A percentile compares a stretch with the other conserved stretches of the same genome.
Conservation (phyloP, 371 early-diverging fungal species). For the Actinomortierella wolfii region DNA sequence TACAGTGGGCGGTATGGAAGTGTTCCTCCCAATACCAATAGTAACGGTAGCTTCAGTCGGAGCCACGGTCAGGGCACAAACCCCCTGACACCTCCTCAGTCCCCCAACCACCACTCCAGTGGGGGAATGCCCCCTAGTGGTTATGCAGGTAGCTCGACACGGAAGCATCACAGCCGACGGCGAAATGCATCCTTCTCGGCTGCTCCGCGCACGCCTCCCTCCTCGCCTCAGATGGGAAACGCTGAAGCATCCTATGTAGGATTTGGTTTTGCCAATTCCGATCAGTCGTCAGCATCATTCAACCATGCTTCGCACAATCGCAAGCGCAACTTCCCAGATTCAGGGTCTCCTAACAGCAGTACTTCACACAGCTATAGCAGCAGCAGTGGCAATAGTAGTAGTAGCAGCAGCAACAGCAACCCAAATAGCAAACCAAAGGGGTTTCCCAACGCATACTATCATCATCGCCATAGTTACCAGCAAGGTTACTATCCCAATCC, state of each 20-base stretch:
- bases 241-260: conserved; percentile 10
- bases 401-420: not conserved
- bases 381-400: conserved; percentile 9
- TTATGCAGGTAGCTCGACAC: too few species aligned
- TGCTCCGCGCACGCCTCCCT: conserved; percentile 38
- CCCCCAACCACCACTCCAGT: conserved; percentile 33
- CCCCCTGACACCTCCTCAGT: conserved; percentile 38
- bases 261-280: too few species aligned
- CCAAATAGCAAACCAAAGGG: conserved; percentile 10
- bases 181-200: conserved; percentile 33
- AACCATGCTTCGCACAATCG: conserved; percentile 9
- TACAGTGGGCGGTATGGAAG: too few species aligned
- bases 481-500: too few species aligned
- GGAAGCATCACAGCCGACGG: conserved; percentile 9
- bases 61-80: conserved; percentile 20
- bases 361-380: conserved; percentile 3
- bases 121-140: not conserved
- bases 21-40: not conserved
- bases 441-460: not conserved
- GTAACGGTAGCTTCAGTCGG: conserved; percentile 35
- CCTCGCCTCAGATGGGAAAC: conserved; percentile 26
- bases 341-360: conserved; percentile 3
- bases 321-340: conserved; percentile 13
- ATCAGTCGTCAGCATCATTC: conserved; percentile 4
- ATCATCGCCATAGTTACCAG: too few species aligned